Conservation (phyloP, 1,284 basidiomycete genomes). For the Naganishia cerealis region DNA sequence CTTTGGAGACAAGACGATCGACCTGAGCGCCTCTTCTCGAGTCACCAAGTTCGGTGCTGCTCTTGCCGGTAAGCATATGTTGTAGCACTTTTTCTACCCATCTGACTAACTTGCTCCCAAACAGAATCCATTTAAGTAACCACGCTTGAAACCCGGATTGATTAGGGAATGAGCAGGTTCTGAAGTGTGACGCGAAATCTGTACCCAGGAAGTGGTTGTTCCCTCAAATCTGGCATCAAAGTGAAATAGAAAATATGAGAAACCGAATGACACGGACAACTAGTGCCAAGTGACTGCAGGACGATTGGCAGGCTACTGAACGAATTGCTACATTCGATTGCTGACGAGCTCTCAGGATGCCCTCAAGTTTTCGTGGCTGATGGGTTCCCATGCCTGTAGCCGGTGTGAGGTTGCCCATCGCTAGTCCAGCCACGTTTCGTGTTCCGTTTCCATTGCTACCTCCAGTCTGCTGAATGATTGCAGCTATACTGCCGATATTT, state of each 20-base stretch:
- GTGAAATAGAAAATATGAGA: slow-evolving; percentile 27
- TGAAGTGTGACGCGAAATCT: background rate
- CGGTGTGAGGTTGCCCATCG: too few relatives aligned
- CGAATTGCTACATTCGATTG: too few relatives aligned
- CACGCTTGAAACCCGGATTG: background rate
- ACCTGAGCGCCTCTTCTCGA: slow-evolving; percentile 86
- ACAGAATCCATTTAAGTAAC: slow-evolving; percentile 23
- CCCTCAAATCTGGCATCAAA: background rate
- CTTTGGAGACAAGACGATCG: slow-evolving; percentile 97
- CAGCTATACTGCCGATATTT: too few relatives aligned
- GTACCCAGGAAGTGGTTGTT: background rate
- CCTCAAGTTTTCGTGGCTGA: too few relatives aligned
- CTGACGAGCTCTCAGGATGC: too few relatives aligned
- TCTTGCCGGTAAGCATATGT: slow-evolving; percentile 28
- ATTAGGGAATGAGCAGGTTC: background rate
- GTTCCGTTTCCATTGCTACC: too few relatives aligned
- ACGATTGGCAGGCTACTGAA: too few relatives aligned
- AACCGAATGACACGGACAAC: slow-evolving; percentile 17
- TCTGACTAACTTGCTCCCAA: background rate
- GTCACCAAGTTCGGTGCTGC: slow-evolving; percentile 92
- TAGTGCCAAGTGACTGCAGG: too few relatives aligned
- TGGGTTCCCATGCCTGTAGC: too few relatives aligned
- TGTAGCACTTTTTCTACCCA: background rate
- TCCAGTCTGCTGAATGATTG: too few relatives aligned
- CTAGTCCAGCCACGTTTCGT: too few relatives aligned